Percentiles rank a stretch among this genome's conserved stretches.
Evolutionary conservation across 2,329 filamentous ascomycete genomes (phyloP).

Genomic region (Clarireedia paspali): DNA sequence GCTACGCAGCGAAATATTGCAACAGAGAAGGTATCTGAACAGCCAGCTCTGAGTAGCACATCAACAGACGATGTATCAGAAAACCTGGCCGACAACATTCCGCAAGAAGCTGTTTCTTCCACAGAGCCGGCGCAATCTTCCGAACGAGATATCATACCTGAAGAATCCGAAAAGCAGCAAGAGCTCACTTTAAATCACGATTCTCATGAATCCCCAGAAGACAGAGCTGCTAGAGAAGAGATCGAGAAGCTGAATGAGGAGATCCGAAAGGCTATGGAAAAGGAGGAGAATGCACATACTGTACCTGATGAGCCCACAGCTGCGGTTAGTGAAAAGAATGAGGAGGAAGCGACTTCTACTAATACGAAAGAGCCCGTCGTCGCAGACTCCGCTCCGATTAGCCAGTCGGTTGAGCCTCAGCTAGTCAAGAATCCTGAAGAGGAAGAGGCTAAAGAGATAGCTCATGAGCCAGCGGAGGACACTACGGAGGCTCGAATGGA

Average conservation of each 20-base stretch:
- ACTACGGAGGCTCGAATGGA: no score
- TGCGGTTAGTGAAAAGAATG: background rate
- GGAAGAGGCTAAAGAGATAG: no score
- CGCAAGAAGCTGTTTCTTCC: background rate
- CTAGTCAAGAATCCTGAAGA: no score
- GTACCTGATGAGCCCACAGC: background rate
- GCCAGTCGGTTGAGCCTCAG: no score
- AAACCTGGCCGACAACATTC: background rate
- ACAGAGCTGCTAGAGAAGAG: slow-evolving; percentile 3
- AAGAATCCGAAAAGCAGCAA: background rate
- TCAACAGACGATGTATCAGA: background rate
- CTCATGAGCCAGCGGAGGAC: no score
- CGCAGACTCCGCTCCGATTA: no score
- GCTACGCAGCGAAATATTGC: background rate
- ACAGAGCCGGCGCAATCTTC: background rate
- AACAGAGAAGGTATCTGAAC: no score
- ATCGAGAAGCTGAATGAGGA: slow-evolving; percentile 6
- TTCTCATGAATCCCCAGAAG: background rate
- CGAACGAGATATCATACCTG: background rate
- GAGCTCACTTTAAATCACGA: background rate
- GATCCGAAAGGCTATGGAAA: slow-evolving; percentile 6
- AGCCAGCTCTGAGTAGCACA: background rate
- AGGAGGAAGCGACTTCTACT: background rate
- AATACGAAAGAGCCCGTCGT: background rate
- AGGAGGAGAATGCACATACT: background rate